phyloP scores from a whole-genome alignment of 768 basidiomycete species.

The Amanita polypyramis region DNA sequence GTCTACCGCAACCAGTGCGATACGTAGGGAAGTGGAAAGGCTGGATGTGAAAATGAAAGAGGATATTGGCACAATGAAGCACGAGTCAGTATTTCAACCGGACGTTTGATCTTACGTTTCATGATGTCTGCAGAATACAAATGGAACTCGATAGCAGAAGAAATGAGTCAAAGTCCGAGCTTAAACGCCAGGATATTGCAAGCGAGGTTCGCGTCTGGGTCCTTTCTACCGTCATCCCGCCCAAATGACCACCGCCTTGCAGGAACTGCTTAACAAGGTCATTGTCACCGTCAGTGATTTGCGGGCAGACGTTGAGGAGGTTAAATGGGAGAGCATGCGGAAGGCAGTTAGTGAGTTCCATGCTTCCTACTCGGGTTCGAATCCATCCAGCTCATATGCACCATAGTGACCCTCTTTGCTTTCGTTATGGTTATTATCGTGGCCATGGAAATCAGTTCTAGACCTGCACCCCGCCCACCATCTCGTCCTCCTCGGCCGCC shows the following conservation, averaged over 20 bases:
- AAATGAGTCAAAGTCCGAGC: constrained; percentile 77
- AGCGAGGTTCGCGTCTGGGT: constrained; percentile 52
- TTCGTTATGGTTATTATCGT: constrained; percentile 65
- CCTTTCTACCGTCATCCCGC: neutral
- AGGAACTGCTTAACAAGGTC: constrained; percentile 72
- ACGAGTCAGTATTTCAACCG: constrained; percentile 57
- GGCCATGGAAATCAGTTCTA: constrained; percentile 56
- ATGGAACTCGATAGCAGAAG: constrained; percentile 95
- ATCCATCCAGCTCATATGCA: constrained; percentile 5
- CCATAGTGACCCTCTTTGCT: constrained; percentile 46
- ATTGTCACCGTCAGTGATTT: constrained; percentile 69
- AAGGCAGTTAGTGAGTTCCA: constrained; percentile 58
- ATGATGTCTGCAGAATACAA: constrained; percentile 56
- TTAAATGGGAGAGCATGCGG: constrained; percentile 85
- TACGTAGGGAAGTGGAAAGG: constrained; percentile 79
- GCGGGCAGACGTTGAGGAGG: constrained; percentile 72
- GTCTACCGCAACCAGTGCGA: constrained; percentile 59
- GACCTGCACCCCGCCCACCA: constrained; percentile 20
- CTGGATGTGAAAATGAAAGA: constrained; percentile 91
- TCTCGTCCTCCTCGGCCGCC: constrained; percentile 15
- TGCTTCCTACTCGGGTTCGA: neutral
- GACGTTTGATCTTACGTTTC: constrained; percentile 4
- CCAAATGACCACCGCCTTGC: constrained; percentile 2
- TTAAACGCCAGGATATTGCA: constrained; percentile 74
- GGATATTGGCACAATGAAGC: constrained; percentile 78